Conservation (phyloP, 352 stramenopile genomes). For the Halophytophthora polymorphica region DNA sequence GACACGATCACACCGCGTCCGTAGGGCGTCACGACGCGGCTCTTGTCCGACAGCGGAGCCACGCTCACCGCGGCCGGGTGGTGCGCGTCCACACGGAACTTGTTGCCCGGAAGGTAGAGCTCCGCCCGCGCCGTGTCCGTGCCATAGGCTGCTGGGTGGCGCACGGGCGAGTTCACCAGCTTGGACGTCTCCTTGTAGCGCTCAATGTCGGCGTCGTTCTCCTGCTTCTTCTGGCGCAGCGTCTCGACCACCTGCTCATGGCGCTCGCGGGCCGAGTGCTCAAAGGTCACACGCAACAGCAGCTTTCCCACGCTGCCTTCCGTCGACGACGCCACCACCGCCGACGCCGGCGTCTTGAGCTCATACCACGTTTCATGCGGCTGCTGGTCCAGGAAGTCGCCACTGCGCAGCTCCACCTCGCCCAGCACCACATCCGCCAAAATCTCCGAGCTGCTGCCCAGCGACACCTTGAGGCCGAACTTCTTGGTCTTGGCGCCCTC, state of each 20-base stretch:
- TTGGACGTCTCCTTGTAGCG: slow-evolving; percentile 53
- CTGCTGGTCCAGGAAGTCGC: slow-evolving; percentile 54
- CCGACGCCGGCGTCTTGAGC: slow-evolving; percentile 37
- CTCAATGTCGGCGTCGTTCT: slow-evolving; percentile 66
- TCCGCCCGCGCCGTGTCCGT: slow-evolving; percentile 39
- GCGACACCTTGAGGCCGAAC: slow-evolving; percentile 61
- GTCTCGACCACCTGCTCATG: slow-evolving; percentile 35
- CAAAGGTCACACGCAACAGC: slow-evolving; percentile 56
- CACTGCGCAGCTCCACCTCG: slow-evolving; percentile 55
- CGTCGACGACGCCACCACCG: slow-evolving; percentile 6
- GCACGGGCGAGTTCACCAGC: slow-evolving; percentile 38
- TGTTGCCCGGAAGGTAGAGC: slow-evolving; percentile 76
- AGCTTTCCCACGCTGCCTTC: slow-evolving; percentile 35
- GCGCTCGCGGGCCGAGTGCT: slow-evolving; percentile 45
- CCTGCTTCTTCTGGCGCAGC: slow-evolving; percentile 52
- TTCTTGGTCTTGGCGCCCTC: slow-evolving; percentile 64
- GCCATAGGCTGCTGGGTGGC: slow-evolving; percentile 74
- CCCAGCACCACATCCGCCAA: slow-evolving; percentile 71
- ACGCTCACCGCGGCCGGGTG: slow-evolving; percentile 64
- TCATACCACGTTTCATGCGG: slow-evolving; percentile 54
- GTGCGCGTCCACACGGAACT: slow-evolving; percentile 58
- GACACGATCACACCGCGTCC: slow-evolving; percentile 66
- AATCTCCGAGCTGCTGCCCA: slow-evolving; percentile 53
- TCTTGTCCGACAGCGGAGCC: slow-evolving; percentile 69
- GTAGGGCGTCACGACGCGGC: slow-evolving; percentile 69